Conservation (phyloP, 257 asterid genomes). For the Salvia splendens region DNA sequence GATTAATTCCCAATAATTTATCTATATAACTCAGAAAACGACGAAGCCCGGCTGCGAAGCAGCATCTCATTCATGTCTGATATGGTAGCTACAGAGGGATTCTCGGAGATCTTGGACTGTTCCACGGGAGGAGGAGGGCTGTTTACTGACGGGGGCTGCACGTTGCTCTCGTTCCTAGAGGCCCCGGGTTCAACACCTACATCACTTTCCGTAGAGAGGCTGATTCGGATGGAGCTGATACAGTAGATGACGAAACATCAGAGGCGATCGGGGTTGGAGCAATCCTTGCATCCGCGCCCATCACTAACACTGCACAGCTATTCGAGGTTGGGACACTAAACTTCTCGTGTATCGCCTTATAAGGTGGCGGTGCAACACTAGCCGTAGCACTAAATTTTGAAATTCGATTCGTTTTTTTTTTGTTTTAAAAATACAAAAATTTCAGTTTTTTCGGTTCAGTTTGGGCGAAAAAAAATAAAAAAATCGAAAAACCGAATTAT, state of each 20-base stretch:
- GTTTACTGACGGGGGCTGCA: background rate
- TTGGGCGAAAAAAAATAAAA: too few relatives aligned
- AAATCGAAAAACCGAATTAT: too few relatives aligned
- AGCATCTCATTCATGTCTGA: conserved; percentile 55
- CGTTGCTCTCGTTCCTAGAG: background rate
- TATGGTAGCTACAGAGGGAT: conserved; percentile 40
- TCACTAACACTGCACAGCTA: background rate
- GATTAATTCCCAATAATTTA: background rate
- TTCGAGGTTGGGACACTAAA: background rate
- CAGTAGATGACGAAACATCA: background rate
- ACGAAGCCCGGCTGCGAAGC: conserved; percentile 45
- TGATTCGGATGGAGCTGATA: conserved; percentile 34
- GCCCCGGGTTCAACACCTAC: background rate
- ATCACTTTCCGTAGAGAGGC: conserved; percentile 13
- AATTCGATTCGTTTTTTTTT: too few relatives aligned
- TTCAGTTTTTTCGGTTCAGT: too few relatives aligned
- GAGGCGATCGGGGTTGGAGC: conserved; percentile 19
- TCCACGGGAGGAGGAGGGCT: conserved; percentile 25
- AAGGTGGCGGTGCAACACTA: background rate
- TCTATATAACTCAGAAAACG: conserved; percentile 47
- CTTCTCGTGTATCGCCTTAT: background rate
- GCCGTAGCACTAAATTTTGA: too few relatives aligned
- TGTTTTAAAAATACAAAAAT: too few relatives aligned
- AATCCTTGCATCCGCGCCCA: background rate
- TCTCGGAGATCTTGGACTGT: conserved; percentile 22